phyloP scores from a whole-genome alignment of 768 basidiomycete species.

The Termitomyces sp. region DNA sequence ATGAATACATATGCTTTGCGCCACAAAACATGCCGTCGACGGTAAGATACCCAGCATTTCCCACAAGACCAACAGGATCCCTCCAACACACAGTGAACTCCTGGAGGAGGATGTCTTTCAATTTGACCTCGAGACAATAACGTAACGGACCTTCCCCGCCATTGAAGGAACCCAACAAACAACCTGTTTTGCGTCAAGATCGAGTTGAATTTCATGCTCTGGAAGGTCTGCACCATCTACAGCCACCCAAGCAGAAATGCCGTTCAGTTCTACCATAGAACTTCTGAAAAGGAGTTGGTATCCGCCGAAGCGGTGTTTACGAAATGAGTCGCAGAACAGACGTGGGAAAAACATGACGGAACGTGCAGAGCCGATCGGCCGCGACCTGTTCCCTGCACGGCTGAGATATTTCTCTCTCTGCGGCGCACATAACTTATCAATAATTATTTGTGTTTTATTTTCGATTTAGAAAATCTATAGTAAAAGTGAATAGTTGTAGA shows the following conservation, averaged over 20 bases:
- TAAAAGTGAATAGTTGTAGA: too few species aligned
- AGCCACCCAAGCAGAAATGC: conserved; percentile 1
- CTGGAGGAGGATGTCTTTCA: background rate
- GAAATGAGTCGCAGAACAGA: background rate
- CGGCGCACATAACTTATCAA: too few species aligned
- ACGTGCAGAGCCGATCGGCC: too few species aligned
- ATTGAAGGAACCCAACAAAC: conserved; percentile 3
- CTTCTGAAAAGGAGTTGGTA: background rate
- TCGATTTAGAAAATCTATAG: too few species aligned
- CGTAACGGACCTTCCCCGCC: background rate
- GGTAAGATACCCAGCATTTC: conserved; percentile 1
- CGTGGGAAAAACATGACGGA: background rate
- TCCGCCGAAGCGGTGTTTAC: background rate
- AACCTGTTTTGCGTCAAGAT: background rate
- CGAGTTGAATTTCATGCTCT: background rate
- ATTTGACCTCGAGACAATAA: too few species aligned
- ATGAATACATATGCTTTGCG: conserved; percentile 6
- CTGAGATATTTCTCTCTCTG: too few species aligned
- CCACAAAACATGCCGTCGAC: conserved; percentile 7
- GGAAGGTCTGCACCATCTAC: conserved; percentile 3
- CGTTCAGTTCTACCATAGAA: background rate
- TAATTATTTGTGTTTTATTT: too few species aligned
- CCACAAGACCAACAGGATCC: background rate
- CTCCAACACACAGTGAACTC: conserved; percentile 6
- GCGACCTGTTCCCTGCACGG: too few species aligned